Conservation (phyloP, 192 early-diverging fungal species). For the Umbelopsis ramanniana region DNA sequence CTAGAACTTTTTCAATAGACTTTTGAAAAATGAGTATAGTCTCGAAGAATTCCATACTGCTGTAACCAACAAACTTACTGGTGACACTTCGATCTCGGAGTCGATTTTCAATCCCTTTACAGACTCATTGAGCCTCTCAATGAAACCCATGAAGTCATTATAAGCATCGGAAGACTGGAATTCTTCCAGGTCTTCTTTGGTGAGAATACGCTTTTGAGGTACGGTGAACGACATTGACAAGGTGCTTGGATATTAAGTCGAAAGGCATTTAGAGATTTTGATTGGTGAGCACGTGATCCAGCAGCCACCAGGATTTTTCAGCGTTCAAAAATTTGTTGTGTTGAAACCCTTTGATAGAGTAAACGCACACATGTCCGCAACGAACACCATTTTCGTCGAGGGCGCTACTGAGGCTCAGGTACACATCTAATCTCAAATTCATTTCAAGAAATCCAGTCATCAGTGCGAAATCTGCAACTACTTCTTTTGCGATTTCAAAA, state of each 20-base stretch:
- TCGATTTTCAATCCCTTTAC: constrained; percentile 69
- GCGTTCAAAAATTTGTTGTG: constrained; percentile 18
- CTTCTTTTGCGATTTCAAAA: constrained; percentile 21
- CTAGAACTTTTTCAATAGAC: constrained; percentile 62
- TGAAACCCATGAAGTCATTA: constrained; percentile 68
- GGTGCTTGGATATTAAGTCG: background rate
- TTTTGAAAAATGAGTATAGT: constrained; percentile 3
- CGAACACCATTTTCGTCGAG: constrained; percentile 52
- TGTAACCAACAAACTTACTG: constrained; percentile 34
- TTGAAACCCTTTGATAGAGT: background rate
- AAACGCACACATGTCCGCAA: constrained; percentile 41
- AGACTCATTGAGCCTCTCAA: constrained; percentile 72
- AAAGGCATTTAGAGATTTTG: background rate
- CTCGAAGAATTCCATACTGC: background rate
- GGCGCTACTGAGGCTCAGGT: constrained; percentile 38
- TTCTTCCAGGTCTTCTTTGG: constrained; percentile 80
- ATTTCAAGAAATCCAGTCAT: background rate
- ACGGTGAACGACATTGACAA: constrained; percentile 32
- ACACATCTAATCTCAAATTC: background rate
- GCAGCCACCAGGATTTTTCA: constrained; percentile 10
- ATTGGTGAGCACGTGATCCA: constrained; percentile 2
- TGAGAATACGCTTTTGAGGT: constrained; percentile 71
- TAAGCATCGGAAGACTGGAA: constrained; percentile 74
- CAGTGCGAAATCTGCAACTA: background rate
- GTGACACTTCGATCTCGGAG: constrained; percentile 56